A percentile compares a stretch with the other conserved stretches of the same genome.
Conservation (phyloP, 1,139 yeast species). For the Yueomyces sp. region DNA sequence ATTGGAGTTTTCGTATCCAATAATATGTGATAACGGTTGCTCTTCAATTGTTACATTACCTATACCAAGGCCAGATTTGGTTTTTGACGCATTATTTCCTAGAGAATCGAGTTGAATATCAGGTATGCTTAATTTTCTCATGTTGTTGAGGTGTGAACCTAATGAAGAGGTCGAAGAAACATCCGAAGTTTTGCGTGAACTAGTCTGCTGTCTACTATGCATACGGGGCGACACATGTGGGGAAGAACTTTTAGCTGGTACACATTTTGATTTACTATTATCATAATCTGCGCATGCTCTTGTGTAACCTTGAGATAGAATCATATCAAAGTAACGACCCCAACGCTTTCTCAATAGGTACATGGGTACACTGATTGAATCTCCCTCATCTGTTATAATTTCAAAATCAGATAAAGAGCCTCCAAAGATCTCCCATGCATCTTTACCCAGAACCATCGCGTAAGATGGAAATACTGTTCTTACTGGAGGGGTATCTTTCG, state of each 20-base stretch:
- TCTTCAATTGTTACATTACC: background rate
- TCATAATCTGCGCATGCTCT: constrained; percentile 10
- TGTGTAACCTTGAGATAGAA: constrained; percentile 52
- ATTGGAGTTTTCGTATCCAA: background rate
- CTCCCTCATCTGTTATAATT: constrained; percentile 54
- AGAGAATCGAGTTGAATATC: background rate
- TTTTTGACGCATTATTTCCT: background rate
- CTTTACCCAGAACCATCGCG: constrained; percentile 65
- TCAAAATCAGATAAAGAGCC: constrained; percentile 58
- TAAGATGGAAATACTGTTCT: constrained; percentile 61
- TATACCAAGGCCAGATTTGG: background rate
- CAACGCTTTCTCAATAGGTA: constrained; percentile 54
- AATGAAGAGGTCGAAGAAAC: background rate
- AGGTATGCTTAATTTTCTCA: background rate
- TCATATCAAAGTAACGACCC: constrained; percentile 56
- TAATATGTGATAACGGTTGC: background rate
- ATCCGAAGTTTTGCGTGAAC: background rate
- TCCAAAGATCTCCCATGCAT: constrained; percentile 58
- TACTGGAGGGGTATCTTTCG: constrained; percentile 49
- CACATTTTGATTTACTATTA: constrained; percentile 4
- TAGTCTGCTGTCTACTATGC: background rate
- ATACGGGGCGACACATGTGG: constrained; percentile 1
- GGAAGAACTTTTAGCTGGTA: constrained; percentile 8
- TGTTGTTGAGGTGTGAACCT: background rate
- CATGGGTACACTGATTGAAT: constrained; percentile 47